Evolutionary conservation across 2,329 filamentous ascomycete species (phyloP).

Genomic region (Fragosphaeria purpurea): DNA sequence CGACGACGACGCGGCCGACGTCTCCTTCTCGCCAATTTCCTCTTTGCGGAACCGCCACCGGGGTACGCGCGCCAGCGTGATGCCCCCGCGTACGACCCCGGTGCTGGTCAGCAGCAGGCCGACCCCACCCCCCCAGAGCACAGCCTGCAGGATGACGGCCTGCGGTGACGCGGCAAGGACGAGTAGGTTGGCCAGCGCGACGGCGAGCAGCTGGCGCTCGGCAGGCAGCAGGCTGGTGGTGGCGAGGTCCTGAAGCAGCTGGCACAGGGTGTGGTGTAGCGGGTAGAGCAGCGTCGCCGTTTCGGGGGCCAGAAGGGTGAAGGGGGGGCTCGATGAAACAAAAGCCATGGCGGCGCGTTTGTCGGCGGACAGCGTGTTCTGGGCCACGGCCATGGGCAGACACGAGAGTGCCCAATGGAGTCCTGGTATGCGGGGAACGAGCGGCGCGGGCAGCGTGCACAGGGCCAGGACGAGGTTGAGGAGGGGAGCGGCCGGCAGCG

Average conservation of each 20-base stretch:
- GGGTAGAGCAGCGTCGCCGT: constrained; percentile 52
- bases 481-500: constrained; percentile 38
- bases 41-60: constrained; percentile 75
- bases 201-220: constrained; percentile 79
- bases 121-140: constrained; percentile 79
- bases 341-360: not conserved
- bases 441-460: constrained; percentile 60
- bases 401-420: constrained; percentile 72
- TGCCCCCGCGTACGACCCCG: constrained; percentile 69
- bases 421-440: constrained; percentile 45
- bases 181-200: constrained; percentile 70
- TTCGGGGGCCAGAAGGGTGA: constrained; percentile 17
- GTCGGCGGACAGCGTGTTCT: constrained; percentile 1
- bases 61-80: constrained; percentile 77
- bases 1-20: constrained; percentile 21
- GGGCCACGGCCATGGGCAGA: constrained; percentile 50
- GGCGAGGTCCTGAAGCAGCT: constrained; percentile 67
- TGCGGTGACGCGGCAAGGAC: constrained; percentile 73
- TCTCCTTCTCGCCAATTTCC: constrained; percentile 24
- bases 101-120: constrained; percentile 63
- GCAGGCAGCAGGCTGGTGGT: constrained; percentile 80
- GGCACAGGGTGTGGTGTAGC: constrained; percentile 67
- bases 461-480: constrained; percentile 70
- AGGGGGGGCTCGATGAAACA: not conserved
- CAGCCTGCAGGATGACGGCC: constrained; percentile 69